Evolutionary conservation across 495 filamentous ascomycete genomes (phyloP).

Genomic region (Lentithecium fluviatile): DNA sequence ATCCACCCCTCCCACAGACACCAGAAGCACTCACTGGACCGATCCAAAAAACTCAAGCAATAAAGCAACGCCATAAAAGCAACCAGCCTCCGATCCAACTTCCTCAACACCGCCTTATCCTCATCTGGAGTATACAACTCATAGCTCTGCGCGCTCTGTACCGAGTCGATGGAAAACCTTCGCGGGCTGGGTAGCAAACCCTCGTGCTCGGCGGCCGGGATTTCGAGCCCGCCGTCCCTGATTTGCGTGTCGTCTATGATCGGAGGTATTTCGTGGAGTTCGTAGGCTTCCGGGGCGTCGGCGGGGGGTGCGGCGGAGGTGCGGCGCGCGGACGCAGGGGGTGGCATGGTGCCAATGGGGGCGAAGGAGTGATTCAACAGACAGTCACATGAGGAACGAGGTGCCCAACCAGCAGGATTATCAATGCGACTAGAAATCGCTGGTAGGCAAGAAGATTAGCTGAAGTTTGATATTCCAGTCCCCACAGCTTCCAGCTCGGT

Average conservation of each 20-base stretch:
- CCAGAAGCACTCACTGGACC: slow-evolving; percentile 56
- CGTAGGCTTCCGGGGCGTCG: not conserved
- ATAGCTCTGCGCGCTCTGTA: slow-evolving; percentile 50
- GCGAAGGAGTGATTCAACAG: not conserved
- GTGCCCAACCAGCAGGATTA: too few species aligned
- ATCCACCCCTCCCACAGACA: not conserved
- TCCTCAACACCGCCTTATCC: slow-evolving; percentile 67
- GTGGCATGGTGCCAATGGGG: not conserved
- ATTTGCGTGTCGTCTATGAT: not conserved
- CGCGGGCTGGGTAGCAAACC: slow-evolving; percentile 9
- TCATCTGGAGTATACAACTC: slow-evolving; percentile 72
- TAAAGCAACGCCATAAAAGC: slow-evolving; percentile 79
- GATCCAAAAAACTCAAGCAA: slow-evolving; percentile 75
- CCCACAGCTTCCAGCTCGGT: too few species aligned
- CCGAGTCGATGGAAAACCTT: slow-evolving; percentile 10
- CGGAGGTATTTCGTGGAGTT: not conserved
- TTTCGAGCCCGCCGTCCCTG: not conserved
- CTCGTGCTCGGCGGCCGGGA: slow-evolving; percentile 2
- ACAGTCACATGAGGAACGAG: not conserved
- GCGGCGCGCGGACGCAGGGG: not conserved
- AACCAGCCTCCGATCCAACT: slow-evolving; percentile 73
- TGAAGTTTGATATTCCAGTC: too few species aligned
- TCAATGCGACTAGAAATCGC: too few species aligned
- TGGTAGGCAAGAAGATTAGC: too few species aligned
- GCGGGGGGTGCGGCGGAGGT: not conserved